Conservation (phyloP, 345 rosid species). For the Salix dunnii region DNA sequence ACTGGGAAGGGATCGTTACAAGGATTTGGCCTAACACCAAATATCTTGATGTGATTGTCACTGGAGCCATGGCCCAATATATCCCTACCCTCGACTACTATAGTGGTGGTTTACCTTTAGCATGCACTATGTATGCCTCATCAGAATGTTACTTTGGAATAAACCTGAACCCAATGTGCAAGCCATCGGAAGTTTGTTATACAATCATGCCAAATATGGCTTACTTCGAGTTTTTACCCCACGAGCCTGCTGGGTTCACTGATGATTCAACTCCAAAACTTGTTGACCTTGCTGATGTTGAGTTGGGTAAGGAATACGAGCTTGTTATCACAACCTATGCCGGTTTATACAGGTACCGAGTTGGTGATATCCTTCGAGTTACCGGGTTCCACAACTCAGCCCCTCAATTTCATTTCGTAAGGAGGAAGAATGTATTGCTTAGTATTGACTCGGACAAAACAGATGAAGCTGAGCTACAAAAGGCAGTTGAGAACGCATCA, state of each 20-base stretch:
- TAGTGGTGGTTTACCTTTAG: conserved; percentile 32
- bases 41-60: conserved; percentile 40
- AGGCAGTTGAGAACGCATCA: conserved; percentile 35
- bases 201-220: conserved; percentile 50
- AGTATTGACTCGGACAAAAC: conserved; percentile 46
- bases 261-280: conserved; percentile 26
- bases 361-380: conserved; percentile 39
- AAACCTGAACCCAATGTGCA: conserved; percentile 36
- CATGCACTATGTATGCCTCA: conserved; percentile 46
- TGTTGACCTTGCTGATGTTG: conserved; percentile 37
- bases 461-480: conserved; percentile 39
- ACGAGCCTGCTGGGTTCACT: conserved; percentile 7
- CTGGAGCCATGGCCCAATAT: conserved; percentile 48
- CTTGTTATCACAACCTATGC: conserved; percentile 42
- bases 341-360: conserved; percentile 38
- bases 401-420: conserved; percentile 35
- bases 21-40: conserved; percentile 45
- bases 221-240: conserved; percentile 40
- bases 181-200: conserved; percentile 41
- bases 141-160: conserved; percentile 44
- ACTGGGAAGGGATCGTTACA: conserved; percentile 36
- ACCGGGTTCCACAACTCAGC: conserved; percentile 41
- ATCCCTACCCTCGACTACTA: conserved; percentile 41
- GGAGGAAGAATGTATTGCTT: conserved; percentile 39
- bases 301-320: conserved; percentile 40